Base-by-base conservation (phyloP, 805 yeast genomes). In the Cyberlindnera maritima region DNA sequence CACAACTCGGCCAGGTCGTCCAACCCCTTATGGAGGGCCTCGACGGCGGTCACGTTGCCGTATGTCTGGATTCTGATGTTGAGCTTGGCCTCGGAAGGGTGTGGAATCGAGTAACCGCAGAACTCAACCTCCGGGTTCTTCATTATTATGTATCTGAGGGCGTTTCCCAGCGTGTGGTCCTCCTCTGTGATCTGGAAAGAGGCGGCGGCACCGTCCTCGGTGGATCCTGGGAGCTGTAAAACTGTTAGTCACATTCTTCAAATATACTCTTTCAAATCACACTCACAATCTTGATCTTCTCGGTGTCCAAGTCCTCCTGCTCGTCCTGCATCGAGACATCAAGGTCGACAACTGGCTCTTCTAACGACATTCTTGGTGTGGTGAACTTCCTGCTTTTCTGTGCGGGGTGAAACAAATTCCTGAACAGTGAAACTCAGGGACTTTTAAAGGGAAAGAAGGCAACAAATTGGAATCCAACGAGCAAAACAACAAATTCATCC, bases 21-120 rank as follows among this genome's bases (percentile, higher is more conserved):
- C 50, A 94, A 76, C 20, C 98, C 98, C 66, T 89, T 88, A 59
- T 88, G 91, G 36, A 94, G 75, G 1, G 97, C 98, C 65, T 92
- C 96, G 34, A 88, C 81, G 3, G 98, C 98, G 3, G 97, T 84
- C 54, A 80, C 77, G 9, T 71, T 70, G 26, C 82, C 97, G 62
- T 90, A 91, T 1, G 99, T 94, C 71, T 94, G 99, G 53, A 94
- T 89, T 70, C 99, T 81, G 47, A 94, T 66, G 69, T 94, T 89
- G 68, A 94, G 72, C 57, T 86, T 85, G 50, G 88, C 76, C 69
- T 94, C 99, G 31, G 96, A 88, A 17, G 99, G 99, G 68, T 94
- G 99, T 11, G 99, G 99, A 56, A 94, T 94, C 37, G 97, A 89
- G 70, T 94, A 94, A 47, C 99, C 99, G 64, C 98, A 92, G 66